These are phyloP conservation scores for Coriolopsis trogii DNA, from an alignment of 1,284 basidiomycete genomes.

Conservation along the genomic window DNA sequence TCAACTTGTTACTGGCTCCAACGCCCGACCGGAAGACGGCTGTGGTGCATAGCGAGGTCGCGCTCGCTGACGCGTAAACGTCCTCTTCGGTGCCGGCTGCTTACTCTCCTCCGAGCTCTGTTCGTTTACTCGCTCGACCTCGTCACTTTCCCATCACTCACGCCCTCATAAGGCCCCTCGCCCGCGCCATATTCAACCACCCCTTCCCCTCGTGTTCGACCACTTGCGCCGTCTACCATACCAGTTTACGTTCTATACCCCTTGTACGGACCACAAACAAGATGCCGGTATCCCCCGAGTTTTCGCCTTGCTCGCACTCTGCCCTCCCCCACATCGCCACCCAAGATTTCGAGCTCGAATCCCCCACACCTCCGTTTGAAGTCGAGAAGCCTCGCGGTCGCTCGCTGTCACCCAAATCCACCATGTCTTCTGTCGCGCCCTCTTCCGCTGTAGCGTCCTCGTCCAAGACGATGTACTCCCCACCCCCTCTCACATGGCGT, in stretches of 20 bases:
- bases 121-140: not conserved
- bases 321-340: conserved; percentile 9
- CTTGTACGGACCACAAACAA: not conserved
- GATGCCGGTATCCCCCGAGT: conserved; percentile 22
- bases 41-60: not conserved
- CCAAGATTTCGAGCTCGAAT: conserved; percentile 17
- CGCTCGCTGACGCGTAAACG: not conserved
- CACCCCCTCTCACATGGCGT: conserved; percentile 24
- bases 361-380: conserved; percentile 19
- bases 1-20: not conserved
- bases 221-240: not conserved
- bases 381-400: conserved; percentile 21
- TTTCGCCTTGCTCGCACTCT: conserved; percentile 9
- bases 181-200: not conserved
- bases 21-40: not conserved
- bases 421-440: not conserved
- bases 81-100: not conserved
- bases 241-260: not conserved
- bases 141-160: not conserved
- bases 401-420: conserved; percentile 12
- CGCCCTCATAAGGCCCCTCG: conserved; percentile 1
- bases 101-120: not conserved
- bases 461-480: conserved; percentile 14
- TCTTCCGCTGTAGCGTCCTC: not conserved
- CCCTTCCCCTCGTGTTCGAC: not conserved